Evolutionary conservation across 2,329 filamentous ascomycete species (phyloP).

Genomic region (Alternaria incomplexa): DNA sequence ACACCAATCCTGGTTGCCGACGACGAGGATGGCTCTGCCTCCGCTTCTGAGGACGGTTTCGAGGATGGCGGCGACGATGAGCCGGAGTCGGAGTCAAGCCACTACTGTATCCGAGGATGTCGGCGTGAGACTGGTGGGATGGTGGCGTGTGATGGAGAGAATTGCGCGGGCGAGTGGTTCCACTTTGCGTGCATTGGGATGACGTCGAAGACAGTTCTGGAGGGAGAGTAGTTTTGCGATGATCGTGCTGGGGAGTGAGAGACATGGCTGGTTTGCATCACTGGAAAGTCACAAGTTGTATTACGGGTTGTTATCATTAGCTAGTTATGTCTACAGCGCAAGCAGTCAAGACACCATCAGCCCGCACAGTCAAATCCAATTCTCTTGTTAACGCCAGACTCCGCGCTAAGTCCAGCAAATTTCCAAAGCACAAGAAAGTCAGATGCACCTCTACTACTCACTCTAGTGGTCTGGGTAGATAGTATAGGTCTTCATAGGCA

Average conservation of each 20-base stretch:
- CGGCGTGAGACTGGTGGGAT: neutral
- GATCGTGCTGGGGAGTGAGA: neutral
- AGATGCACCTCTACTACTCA: neutral
- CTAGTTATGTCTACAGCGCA: neutral
- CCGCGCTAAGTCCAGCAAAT: neutral
- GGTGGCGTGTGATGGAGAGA: conserved; percentile 5
- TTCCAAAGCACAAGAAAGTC: neutral
- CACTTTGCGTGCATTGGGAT: conserved; percentile 5
- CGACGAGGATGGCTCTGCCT: neutral
- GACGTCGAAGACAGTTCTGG: neutral
- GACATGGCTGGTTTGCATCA: neutral
- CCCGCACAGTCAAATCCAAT: neutral
- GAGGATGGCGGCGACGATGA: neutral
- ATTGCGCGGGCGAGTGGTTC: neutral
- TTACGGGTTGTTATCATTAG: neutral
- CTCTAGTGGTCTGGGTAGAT: neutral
- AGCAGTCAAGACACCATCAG: neutral
- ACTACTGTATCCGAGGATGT: conserved; percentile 1
- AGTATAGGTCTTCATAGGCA: neutral
- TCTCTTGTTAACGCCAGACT: neutral
- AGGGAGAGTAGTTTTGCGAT: conserved; percentile 5
- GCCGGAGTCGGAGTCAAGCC: neutral
- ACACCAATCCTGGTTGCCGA: neutral
- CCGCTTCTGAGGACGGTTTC: neutral
- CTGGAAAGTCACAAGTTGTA: neutral